These are phyloP conservation scores for Rhizopogon sp. DNA, from an alignment of 768 basidiomycete species.

Conservation along the genomic window DNA sequence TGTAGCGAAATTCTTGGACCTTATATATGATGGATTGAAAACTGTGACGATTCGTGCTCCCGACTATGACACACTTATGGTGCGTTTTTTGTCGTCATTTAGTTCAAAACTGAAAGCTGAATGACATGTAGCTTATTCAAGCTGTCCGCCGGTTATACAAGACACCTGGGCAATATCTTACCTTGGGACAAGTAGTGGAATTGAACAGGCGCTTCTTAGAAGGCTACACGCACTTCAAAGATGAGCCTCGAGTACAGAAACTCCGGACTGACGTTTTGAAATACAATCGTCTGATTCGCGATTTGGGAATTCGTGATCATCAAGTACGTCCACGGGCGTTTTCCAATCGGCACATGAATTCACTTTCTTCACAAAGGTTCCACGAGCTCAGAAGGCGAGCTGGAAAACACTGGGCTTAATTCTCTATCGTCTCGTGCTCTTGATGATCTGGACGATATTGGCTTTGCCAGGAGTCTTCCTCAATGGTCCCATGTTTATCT, in stretches of 20 bases:
- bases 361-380: conserved; percentile 49
- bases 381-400: conserved; percentile 75
- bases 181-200: conserved; percentile 93
- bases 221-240: conserved; percentile 88
- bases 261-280: conserved; percentile 76
- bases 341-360: not conserved
- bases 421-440: conserved; percentile 72
- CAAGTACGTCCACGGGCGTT: conserved; percentile 48
- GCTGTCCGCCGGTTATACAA: conserved; percentile 91
- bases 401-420: conserved; percentile 87
- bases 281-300: conserved; percentile 84
- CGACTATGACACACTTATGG: conserved; percentile 98
- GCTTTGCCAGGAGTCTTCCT: conserved; percentile 88
- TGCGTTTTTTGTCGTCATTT: conserved; percentile 28
- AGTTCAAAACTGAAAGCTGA: no score
- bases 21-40: conserved; percentile 90
- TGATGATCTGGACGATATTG: conserved; percentile 76
- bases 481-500: conserved; percentile 90
- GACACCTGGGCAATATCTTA: conserved; percentile 89
- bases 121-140: conserved; percentile 73
- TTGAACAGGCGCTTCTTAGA: conserved; percentile 89
- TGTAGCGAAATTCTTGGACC: conserved; percentile 80
- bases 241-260: conserved; percentile 84
- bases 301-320: conserved; percentile 91
- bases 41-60: conserved; percentile 95